phyloP scores from a whole-genome alignment of 2,329 filamentous ascomycete species.

The Lachnellula subtilissima region DNA sequence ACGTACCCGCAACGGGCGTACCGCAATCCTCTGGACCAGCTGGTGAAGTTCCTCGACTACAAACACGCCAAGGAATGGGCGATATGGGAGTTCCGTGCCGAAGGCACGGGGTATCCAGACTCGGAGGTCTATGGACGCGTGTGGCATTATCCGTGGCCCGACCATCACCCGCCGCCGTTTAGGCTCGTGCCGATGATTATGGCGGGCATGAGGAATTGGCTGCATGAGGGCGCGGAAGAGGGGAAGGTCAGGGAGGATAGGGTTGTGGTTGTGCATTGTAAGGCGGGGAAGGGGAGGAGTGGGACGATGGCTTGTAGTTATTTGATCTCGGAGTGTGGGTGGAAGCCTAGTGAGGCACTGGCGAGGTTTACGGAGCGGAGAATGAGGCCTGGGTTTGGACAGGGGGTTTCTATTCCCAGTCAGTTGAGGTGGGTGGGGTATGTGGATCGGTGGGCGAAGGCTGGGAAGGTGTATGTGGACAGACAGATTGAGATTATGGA shows the following conservation, averaged over 20 bases:
- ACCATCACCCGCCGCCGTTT: slow-evolving; percentile 96
- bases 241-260: slow-evolving; percentile 37
- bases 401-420: slow-evolving; percentile 87
- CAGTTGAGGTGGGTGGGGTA: slow-evolving; percentile 86
- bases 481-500: slow-evolving; percentile 79
- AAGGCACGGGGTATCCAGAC: slow-evolving; percentile 94
- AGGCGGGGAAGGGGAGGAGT: slow-evolving; percentile 90
- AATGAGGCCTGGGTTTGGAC: slow-evolving; percentile 85
- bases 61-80: slow-evolving; percentile 83
- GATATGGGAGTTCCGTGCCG: slow-evolving; percentile 97
- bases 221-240: slow-evolving; percentile 40
- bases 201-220: slow-evolving; percentile 92
- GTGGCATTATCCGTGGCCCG: slow-evolving; percentile 91
- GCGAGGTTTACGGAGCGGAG: slow-evolving; percentile 71
- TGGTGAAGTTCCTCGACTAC: slow-evolving; percentile 81
- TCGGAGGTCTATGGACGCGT: slow-evolving; percentile 80
- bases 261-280: slow-evolving; percentile 92
- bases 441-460: slow-evolving; percentile 76
- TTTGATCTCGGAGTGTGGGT: slow-evolving; percentile 79
- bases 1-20: slow-evolving; percentile 90
- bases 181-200: slow-evolving; percentile 81
- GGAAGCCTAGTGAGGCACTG: slow-evolving; percentile 59
- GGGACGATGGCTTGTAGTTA: slow-evolving; percentile 87
- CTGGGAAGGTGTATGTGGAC: slow-evolving; percentile 76
- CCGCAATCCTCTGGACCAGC: slow-evolving; percentile 82